Percentiles rank a stretch among this genome's conserved stretches.
phyloP scores from a whole-genome alignment of 108 stramenopile species.

The Fistulifera pelliculosa region DNA sequence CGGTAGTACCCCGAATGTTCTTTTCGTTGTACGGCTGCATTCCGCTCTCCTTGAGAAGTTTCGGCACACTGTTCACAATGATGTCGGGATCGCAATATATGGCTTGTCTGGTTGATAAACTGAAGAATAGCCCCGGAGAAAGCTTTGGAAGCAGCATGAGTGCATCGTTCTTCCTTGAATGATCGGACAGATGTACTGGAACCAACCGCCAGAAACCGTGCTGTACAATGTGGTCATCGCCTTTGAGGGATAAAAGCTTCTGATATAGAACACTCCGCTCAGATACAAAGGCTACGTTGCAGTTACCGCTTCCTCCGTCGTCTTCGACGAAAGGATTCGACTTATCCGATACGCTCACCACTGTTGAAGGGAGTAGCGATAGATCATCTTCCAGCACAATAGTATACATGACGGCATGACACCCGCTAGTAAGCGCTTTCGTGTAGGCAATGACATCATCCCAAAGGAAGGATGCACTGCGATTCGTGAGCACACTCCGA shows the following conservation, averaged over 20 bases:
- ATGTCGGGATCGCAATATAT: conserved; percentile 59
- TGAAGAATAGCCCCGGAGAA: conserved; percentile 74
- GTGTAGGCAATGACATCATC: conserved; percentile 52
- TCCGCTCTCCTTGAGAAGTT: conserved; percentile 34
- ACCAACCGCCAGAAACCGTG: conserved; percentile 68
- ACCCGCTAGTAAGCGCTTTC: conserved; percentile 39
- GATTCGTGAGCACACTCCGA: conserved; percentile 61
- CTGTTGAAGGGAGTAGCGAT: conserved; percentile 48
- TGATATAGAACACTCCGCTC: conserved; percentile 42
- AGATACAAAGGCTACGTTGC: conserved; percentile 75
- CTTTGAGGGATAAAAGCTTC: conserved; percentile 6
- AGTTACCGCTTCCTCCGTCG: conserved; percentile 20
- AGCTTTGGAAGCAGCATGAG: conserved; percentile 53
- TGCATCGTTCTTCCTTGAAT: conserved; percentile 12
- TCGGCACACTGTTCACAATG: conserved; percentile 36
- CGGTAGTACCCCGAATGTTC: conserved; percentile 30
- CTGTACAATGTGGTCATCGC: conserved; percentile 15
- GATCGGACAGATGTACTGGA: conserved; percentile 29
- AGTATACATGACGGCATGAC: conserved; percentile 66
- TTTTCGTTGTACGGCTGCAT: conserved; percentile 32
- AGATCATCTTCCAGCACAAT: conserved; percentile 48
- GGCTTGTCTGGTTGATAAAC: conserved; percentile 31
- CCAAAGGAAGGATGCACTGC: conserved; percentile 55
- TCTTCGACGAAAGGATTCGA: conserved; percentile 35
- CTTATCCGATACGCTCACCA: conserved; percentile 20